Evolutionary conservation across 129 eudicot species (phyloP).

Genomic region (Erigeron canadensis): DNA sequence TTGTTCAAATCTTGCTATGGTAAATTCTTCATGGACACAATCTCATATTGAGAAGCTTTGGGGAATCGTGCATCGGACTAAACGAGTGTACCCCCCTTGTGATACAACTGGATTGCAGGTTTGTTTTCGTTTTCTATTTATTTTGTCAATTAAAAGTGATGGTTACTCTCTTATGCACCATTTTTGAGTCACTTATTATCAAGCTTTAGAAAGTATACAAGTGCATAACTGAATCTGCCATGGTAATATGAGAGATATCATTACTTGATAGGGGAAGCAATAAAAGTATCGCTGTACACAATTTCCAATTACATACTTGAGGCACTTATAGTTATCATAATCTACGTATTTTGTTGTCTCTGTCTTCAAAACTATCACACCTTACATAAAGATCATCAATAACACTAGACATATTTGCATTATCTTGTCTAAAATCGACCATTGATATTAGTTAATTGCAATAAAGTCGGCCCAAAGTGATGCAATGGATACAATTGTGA

Average conservation of each 20-base stretch:
- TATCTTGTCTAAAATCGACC: background rate
- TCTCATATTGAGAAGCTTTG: constrained; percentile 86
- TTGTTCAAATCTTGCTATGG: constrained; percentile 86
- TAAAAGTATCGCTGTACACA: background rate
- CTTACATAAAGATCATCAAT: background rate
- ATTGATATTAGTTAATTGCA: background rate
- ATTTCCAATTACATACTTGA: background rate
- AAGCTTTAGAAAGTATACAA: background rate
- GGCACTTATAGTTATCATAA: background rate
- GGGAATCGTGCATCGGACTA: constrained; percentile 65
- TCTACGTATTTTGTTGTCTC: background rate
- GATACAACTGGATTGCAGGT: constrained; percentile 97
- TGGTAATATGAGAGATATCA: background rate
- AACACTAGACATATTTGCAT: background rate
- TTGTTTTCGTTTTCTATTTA: constrained; percentile 8
- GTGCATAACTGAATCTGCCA: constrained; percentile 5
- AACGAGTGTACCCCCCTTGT: constrained; percentile 95
- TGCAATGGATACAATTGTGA: background rate
- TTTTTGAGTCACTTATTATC: constrained; percentile 11
- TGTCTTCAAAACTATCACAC: background rate
- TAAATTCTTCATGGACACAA: constrained; percentile 93
- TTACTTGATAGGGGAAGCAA: background rate
- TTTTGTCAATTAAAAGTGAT: background rate
- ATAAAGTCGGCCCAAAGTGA: background rate
- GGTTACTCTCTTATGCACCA: constrained; percentile 1